Conservation (phyloP, 2,329 filamentous ascomycete genomes). For the Penicillium thymicola region DNA sequence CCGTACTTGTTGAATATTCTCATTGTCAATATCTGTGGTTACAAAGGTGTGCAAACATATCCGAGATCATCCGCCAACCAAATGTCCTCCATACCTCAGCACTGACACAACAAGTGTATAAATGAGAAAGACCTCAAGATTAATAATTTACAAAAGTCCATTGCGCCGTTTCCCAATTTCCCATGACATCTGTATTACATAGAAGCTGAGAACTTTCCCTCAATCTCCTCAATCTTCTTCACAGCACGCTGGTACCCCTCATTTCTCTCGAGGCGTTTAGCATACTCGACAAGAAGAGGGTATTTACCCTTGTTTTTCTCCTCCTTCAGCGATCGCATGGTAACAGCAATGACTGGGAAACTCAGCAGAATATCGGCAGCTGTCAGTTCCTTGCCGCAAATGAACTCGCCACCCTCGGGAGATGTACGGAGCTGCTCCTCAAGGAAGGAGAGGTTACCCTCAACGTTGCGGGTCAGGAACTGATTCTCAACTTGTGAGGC, state of each 20-base stretch:
- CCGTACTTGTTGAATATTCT: neutral
- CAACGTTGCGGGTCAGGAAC: constrained; percentile 42
- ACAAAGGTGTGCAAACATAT: neutral
- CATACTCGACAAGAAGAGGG: constrained; percentile 38
- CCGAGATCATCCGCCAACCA: constrained; percentile 6
- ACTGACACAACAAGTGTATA: neutral
- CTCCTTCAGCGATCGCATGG: constrained; percentile 32
- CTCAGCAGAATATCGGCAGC: constrained; percentile 49
- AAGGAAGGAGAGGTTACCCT: constrained; percentile 44
- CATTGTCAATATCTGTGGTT: neutral
- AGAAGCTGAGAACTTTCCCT: constrained; percentile 36
- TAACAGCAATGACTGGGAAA: constrained; percentile 44
- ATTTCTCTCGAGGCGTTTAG: constrained; percentile 34
- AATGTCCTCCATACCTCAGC: constrained; percentile 1
- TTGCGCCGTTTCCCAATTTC: neutral
- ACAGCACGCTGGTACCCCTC: constrained; percentile 42
- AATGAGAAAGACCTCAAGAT: neutral
- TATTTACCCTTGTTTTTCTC: constrained; percentile 35
- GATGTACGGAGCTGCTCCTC: constrained; percentile 45
- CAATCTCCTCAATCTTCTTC: constrained; percentile 41
- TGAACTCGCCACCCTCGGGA: constrained; percentile 37
- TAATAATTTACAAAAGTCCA: neutral
- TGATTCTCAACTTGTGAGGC: constrained; percentile 44
- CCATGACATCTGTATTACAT: constrained; percentile 24
- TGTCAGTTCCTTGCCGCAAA: constrained; percentile 45